These are phyloP conservation scores for Alliaria petiolata DNA, from an alignment of 345 rosid genomes.

Conservation along the genomic window DNA sequence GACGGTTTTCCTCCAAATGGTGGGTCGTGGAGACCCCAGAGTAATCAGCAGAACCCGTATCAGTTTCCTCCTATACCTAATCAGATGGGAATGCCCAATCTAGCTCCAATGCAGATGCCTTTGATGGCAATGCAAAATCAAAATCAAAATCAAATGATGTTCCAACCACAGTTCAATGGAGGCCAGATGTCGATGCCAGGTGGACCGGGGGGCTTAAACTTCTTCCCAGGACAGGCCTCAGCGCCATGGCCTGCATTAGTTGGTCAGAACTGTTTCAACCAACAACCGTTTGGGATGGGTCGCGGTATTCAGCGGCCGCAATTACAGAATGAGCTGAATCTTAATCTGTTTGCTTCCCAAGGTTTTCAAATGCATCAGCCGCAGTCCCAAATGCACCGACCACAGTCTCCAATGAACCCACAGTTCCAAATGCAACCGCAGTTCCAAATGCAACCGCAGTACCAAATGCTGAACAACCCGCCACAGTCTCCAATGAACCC, in stretches of 20 bases:
- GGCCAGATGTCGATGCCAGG: constrained; percentile 43
- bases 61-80: constrained; percentile 35
- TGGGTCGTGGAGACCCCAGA: constrained; percentile 46
- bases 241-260: constrained; percentile 47
- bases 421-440: constrained; percentile 24
- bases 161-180: constrained; percentile 53
- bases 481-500: constrained; percentile 7
- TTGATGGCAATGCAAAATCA: constrained; percentile 32
- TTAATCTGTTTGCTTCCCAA: constrained; percentile 26
- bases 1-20: constrained; percentile 42
- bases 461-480: constrained; percentile 14
- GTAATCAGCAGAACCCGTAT: constrained; percentile 40
- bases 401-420: constrained; percentile 1
- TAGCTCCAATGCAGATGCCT: constrained; percentile 31
- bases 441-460: constrained; percentile 1
- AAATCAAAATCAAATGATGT: constrained; percentile 40
- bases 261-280: constrained; percentile 55
- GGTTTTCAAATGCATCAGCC: constrained; percentile 23
- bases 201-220: constrained; percentile 43
- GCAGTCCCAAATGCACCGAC: constrained; percentile 15
- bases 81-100: constrained; percentile 33
- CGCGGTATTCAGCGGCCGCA: constrained; percentile 22
- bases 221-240: constrained; percentile 36
- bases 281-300: constrained; percentile 38
- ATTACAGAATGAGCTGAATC: constrained; percentile 12